phyloP scores from a whole-genome alignment of 768 basidiomycete genomes.

The Steccherinum ochraceum region DNA sequence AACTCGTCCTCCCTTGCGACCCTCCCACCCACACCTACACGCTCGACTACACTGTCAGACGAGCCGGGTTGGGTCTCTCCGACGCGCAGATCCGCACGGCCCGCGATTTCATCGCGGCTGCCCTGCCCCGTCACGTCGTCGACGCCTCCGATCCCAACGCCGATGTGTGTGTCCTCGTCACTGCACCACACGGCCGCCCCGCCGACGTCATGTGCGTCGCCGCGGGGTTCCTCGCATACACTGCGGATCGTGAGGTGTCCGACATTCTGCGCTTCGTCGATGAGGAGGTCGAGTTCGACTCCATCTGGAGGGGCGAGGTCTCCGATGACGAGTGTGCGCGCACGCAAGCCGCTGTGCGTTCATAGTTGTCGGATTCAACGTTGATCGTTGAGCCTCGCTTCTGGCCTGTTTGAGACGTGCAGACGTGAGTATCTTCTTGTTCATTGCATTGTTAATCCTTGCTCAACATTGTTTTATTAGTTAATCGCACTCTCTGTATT shows the following conservation, averaged over 20 bases:
- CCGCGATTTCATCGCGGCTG: slow-evolving; percentile 37
- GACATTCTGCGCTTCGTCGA: slow-evolving; percentile 18
- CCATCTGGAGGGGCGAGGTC: slow-evolving; percentile 26
- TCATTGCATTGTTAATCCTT: too few relatives aligned
- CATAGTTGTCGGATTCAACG: too few relatives aligned
- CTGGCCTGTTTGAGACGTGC: too few relatives aligned
- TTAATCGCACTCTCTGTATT: too few relatives aligned
- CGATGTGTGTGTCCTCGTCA: slow-evolving; percentile 20
- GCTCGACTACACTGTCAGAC: too few relatives aligned
- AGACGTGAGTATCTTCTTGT: too few relatives aligned
- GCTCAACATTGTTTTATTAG: too few relatives aligned
- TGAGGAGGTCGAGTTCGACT: slow-evolving; percentile 18
- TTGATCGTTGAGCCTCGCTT: too few relatives aligned
- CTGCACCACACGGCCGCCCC: slow-evolving; percentile 21
- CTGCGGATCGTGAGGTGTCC: slow-evolving; percentile 15
- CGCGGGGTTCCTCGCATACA: slow-evolving; percentile 24
- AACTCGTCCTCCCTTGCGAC: slow-evolving; percentile 13
- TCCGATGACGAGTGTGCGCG: slow-evolving; percentile 22
- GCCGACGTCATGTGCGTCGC: slow-evolving; percentile 25
- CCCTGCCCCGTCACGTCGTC: slow-evolving; percentile 27
- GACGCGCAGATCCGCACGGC: slow-evolving; percentile 31
- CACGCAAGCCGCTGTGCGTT: too few relatives aligned
- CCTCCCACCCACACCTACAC: background rate
- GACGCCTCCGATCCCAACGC: background rate
- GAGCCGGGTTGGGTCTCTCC: slow-evolving; percentile 21